Evolutionary conservation across 352 stramenopile species (phyloP).

Genomic region (Elongisporangium prolatum): DNA sequence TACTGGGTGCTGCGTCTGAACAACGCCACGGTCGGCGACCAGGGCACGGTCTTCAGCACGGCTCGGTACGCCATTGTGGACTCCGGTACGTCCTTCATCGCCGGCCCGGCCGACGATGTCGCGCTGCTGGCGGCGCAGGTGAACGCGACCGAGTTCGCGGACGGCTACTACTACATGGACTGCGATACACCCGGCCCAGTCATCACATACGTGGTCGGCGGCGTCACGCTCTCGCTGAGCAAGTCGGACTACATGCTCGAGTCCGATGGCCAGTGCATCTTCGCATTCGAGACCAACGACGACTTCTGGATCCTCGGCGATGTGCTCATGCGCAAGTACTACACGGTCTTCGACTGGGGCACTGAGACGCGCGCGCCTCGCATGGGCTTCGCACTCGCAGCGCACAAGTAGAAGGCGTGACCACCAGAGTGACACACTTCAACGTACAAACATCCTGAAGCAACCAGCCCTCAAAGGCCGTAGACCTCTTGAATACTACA

Average conservation of each 20-base stretch:
- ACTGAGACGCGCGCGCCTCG: slow-evolving; percentile 66
- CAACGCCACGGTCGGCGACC: slow-evolving; percentile 5
- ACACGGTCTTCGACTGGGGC: slow-evolving; percentile 92
- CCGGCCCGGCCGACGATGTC: slow-evolving; percentile 76
- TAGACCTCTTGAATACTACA: no score
- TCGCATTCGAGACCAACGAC: slow-evolving; percentile 96
- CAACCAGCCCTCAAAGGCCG: slow-evolving; percentile 1
- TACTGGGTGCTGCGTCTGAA: slow-evolving; percentile 81
- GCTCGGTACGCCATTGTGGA: slow-evolving; percentile 85
- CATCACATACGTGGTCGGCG: slow-evolving; percentile 86
- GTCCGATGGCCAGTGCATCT: slow-evolving; percentile 88
- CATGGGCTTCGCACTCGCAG: slow-evolving; percentile 80
- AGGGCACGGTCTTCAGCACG: slow-evolving; percentile 40
- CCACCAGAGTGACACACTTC: no score
- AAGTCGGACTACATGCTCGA: slow-evolving; percentile 91
- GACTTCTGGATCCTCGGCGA: slow-evolving; percentile 90
- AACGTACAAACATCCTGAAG: no score
- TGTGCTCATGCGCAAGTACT: slow-evolving; percentile 95
- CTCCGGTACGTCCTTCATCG: slow-evolving; percentile 90
- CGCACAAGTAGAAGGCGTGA: slow-evolving; percentile 1
- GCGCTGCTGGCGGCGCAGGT: slow-evolving; percentile 58
- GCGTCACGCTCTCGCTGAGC: slow-evolving; percentile 82
- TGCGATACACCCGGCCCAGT: slow-evolving; percentile 81
- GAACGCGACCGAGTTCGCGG: slow-evolving; percentile 85
- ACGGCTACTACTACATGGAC: slow-evolving; percentile 92